These are phyloP conservation scores for Boletus subcaerulescens DNA, from an alignment of 768 basidiomycete species.

Conservation along the genomic window DNA sequence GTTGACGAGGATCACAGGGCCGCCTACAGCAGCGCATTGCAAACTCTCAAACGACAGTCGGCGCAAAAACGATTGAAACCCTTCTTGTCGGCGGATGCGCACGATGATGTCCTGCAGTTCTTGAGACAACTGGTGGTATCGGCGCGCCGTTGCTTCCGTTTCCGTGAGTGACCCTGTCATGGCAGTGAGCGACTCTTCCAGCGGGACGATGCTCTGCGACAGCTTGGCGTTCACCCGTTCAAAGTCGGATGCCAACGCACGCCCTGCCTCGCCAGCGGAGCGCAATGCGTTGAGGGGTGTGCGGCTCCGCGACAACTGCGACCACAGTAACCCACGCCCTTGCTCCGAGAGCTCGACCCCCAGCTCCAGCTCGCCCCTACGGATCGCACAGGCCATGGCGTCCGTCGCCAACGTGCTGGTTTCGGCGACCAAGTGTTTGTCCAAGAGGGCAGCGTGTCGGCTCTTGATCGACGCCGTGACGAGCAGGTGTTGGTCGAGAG, in stretches of 20 bases:
- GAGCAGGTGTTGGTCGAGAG: constrained; percentile 20
- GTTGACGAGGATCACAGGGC: constrained; percentile 40
- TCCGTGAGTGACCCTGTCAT: constrained; percentile 1
- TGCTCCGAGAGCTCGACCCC: constrained; percentile 38
- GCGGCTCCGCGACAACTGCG: constrained; percentile 26
- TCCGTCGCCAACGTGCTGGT: constrained; percentile 18
- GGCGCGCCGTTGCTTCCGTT: constrained; percentile 13
- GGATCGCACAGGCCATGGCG: constrained; percentile 28
- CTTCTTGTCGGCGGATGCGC: constrained; percentile 22
- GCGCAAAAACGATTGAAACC: constrained; percentile 32
- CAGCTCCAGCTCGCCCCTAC: constrained; percentile 11
- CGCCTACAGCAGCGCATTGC: constrained; percentile 20
- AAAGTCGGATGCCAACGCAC: constrained; percentile 24
- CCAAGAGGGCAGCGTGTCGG: constrained; percentile 12
- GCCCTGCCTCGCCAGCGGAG: constrained; percentile 10
- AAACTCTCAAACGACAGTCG: constrained; percentile 19
- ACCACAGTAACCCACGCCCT: constrained; percentile 31
- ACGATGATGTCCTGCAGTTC: constrained; percentile 19
- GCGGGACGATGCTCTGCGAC: neutral
- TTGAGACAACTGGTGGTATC: constrained; percentile 13
- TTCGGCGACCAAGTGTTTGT: neutral
- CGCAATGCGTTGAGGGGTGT: constrained; percentile 27
- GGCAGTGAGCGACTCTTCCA: neutral
- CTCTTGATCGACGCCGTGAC: constrained; percentile 15
- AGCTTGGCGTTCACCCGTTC: constrained; percentile 19